Evolutionary conservation across 768 basidiomycete genomes (phyloP).

Genomic region (Lepiota brunneoincarnata): DNA sequence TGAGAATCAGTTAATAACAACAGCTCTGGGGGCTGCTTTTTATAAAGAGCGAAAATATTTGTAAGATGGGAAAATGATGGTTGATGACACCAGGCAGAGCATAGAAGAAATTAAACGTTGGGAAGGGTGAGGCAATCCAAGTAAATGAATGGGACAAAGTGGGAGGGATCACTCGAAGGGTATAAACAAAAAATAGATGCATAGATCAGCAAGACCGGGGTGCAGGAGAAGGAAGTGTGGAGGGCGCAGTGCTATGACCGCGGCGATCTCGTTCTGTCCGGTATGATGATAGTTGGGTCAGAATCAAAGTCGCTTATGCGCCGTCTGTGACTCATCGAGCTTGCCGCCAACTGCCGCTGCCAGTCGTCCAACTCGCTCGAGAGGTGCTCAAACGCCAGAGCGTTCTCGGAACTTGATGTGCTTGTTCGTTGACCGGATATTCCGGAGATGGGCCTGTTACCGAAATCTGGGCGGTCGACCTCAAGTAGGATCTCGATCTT

Average conservation of each 20-base stretch:
- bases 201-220: constrained; percentile 26
- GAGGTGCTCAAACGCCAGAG: constrained; percentile 70
- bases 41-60: constrained; percentile 28
- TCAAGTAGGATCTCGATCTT: constrained; percentile 88
- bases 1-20: constrained; percentile 9
- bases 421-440: constrained; percentile 59
- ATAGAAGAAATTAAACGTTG: constrained; percentile 27
- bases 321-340: constrained; percentile 71
- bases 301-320: constrained; percentile 73
- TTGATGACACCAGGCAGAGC: constrained; percentile 23
- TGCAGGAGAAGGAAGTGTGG: constrained; percentile 15
- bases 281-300: constrained; percentile 35
- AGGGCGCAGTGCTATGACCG: constrained; percentile 40
- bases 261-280: constrained; percentile 61
- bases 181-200: constrained; percentile 42
- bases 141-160: constrained; percentile 45
- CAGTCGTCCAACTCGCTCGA: constrained; percentile 83
- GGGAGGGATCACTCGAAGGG: constrained; percentile 39
- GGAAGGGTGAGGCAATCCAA: constrained; percentile 42
- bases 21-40: constrained; percentile 6
- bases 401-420: constrained; percentile 82
- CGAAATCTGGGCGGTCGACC: constrained; percentile 75
- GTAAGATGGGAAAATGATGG: constrained; percentile 26
- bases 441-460: constrained; percentile 59
- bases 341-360: constrained; percentile 75